Evolutionary conservation across 345 rosid species (phyloP), one percentile per base, ranked within the genome.

Genomic region (Xanthoceras sorbifolium): DNA sequence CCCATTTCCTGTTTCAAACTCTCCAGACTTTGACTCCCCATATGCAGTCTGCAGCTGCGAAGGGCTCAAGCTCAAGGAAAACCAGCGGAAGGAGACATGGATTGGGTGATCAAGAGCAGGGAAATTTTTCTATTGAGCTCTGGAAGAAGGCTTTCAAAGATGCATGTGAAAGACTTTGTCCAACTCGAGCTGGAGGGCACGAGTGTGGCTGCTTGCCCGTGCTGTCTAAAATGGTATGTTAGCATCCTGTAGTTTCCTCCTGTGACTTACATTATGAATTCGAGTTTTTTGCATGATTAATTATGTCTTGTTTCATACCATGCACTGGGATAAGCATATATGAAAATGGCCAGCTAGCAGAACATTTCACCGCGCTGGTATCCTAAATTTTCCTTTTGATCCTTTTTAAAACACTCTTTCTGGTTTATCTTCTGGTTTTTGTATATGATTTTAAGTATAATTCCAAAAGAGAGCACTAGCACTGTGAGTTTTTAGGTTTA

Each of bases 71-170:
- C 69, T 79, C 87, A 2, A 91, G 80, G 90, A 94, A 90, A 81
- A 61, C 77, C 67, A 81, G 84, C 11, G 88, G 88, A 9, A 87
- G 82, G 81, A 87, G 84, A 79, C 9, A 77, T 74, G 84, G 90
- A 74, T 83, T 89, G 74, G 91, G 90, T 18, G 87, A 85, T 76
- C 84, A 76, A 79, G 91, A 87, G 73, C 97, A 90, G 72, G 97
- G 89, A 7, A 83, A 76, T 34, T 86, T 90, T 67, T 89, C 98
- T 25, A 81, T 94, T 75, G 97, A 91, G 63, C 89, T 91, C 20
- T 94, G 98, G 98, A 89, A 94, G 82, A 93, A 82, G 83, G 98
- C 94, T 75, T 93, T 94, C 77, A 90, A 76, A 87, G 98, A 92
- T 78, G 88, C 97, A 25, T 90, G 92, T 64, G 98, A 93, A 87